These are phyloP conservation scores for Sonneratia caseolaris DNA, from an alignment of 345 rosid species.

Conservation along the genomic window DNA sequence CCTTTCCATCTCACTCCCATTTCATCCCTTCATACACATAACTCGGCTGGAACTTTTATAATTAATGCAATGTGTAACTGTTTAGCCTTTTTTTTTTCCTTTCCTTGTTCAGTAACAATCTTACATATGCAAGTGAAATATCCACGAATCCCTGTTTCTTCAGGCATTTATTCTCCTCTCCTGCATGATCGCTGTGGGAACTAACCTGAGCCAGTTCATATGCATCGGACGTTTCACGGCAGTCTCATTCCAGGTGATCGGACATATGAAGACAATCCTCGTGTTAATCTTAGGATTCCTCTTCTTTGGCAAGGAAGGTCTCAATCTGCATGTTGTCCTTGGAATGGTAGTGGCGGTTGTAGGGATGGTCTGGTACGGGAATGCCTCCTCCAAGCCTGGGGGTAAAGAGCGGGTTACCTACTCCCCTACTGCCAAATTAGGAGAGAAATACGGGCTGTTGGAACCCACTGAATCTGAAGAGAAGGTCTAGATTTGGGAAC, in stretches of 20 bases:
- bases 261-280: constrained; percentile 97
- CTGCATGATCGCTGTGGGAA: constrained; percentile 90
- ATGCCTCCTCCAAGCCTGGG: constrained; percentile 93
- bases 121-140: background rate
- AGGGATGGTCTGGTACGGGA: constrained; percentile 95
- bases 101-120: too few species aligned
- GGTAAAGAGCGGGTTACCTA: constrained; percentile 78
- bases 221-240: constrained; percentile 97
- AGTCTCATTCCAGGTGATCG: constrained; percentile 93
- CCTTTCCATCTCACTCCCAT: too few species aligned
- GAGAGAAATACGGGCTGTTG: constrained; percentile 39
- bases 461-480: constrained; percentile 49
- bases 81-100: too few species aligned
- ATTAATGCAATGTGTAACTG: too few species aligned
- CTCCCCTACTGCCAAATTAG: constrained; percentile 17
- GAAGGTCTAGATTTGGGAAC: constrained; percentile 39
- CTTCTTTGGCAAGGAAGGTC: constrained; percentile 92
- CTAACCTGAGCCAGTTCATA: constrained; percentile 96
- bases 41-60: too few species aligned
- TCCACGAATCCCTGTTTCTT: constrained; percentile 9
- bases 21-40: too few species aligned
- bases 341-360: constrained; percentile 82
- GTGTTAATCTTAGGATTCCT: constrained; percentile 79
- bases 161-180: constrained; percentile 80
- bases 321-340: constrained; percentile 68